Evolutionary conservation across 1,284 basidiomycete species (phyloP).

Genomic region (Cryptococcus amylolentus): DNA sequence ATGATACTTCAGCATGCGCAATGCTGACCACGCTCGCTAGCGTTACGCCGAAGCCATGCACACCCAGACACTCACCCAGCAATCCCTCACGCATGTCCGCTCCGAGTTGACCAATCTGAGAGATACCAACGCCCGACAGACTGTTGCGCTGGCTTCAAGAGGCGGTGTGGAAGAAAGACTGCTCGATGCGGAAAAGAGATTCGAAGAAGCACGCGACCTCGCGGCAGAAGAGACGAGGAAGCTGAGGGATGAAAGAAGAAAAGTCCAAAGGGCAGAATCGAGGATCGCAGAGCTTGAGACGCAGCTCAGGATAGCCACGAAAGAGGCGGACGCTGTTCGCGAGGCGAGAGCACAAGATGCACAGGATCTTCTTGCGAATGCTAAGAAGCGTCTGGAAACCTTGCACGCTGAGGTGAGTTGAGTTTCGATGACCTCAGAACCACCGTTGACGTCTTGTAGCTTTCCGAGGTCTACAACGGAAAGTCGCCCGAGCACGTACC

Average conservation of each 20-base stretch:
- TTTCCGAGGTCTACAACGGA: slow-evolving; percentile 36
- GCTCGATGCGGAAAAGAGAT: slow-evolving; percentile 48
- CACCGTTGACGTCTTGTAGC: slow-evolving; percentile 10
- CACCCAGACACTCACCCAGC: slow-evolving; percentile 44
- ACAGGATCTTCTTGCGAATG: slow-evolving; percentile 67
- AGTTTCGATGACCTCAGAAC: slow-evolving; percentile 34
- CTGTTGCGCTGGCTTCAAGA: slow-evolving; percentile 21
- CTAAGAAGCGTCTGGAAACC: slow-evolving; percentile 62
- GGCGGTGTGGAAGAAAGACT: slow-evolving; percentile 52
- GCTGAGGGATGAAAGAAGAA: slow-evolving; percentile 58
- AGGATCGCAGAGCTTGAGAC: slow-evolving; percentile 63
- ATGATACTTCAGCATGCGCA: background rate
- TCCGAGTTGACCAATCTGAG: slow-evolving; percentile 35
- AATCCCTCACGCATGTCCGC: slow-evolving; percentile 43
- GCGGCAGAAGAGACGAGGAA: slow-evolving; percentile 68
- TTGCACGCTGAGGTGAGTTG: slow-evolving; percentile 53
- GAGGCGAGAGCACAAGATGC: slow-evolving; percentile 64
- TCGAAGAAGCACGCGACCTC: slow-evolving; percentile 83
- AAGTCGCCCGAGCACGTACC: slow-evolving; percentile 37
- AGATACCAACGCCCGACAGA: slow-evolving; percentile 23
- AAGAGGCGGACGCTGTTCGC: slow-evolving; percentile 63
- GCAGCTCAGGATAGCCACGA: slow-evolving; percentile 62
- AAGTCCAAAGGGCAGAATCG: slow-evolving; percentile 37
- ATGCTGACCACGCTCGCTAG: slow-evolving; percentile 47
- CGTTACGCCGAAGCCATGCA: slow-evolving; percentile 67